phyloP scores from a whole-genome alignment of 2,329 filamentous ascomycete genomes.

The Rutstroemia sp. region DNA sequence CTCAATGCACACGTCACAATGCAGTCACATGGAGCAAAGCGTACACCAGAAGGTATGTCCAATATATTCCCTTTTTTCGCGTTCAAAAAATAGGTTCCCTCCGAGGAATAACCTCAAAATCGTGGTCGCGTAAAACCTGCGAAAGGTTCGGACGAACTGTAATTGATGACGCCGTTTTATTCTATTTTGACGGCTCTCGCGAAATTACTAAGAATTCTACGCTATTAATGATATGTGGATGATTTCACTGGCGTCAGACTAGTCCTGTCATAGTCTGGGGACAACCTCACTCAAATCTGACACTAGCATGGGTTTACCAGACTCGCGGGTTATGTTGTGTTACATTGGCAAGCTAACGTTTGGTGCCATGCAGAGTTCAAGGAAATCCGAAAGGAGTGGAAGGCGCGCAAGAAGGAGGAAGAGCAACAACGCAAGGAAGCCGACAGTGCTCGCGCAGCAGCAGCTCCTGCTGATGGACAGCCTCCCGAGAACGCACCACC shows the following conservation, averaged over 20 bases:
- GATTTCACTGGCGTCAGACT: conserved; percentile 38
- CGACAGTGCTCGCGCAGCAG: conserved; percentile 68
- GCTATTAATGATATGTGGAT: conserved; percentile 10
- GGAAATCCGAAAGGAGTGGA: conserved; percentile 98
- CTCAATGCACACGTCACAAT: conserved; percentile 97
- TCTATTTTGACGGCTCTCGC: conserved; percentile 14
- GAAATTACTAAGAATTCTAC: conserved; percentile 12
- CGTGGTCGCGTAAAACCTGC: too few relatives aligned
- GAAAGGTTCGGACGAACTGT: too few relatives aligned
- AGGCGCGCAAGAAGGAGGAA: conserved; percentile 98
- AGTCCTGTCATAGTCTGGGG: conserved; percentile 42
- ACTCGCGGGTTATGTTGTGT: conserved; percentile 25
- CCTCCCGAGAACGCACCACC: conserved; percentile 44
- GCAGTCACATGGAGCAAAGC: conserved; percentile 92
- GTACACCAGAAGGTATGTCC: conserved; percentile 88
- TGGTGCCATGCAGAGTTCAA: conserved; percentile 65
- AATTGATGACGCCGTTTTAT: neutral
- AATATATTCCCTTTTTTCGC: neutral
- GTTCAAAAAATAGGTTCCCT: neutral
- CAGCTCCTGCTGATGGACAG: conserved; percentile 48
- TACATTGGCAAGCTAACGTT: conserved; percentile 23
- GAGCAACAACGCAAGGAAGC: conserved; percentile 83
- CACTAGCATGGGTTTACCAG: conserved; percentile 38
- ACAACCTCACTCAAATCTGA: conserved; percentile 24
- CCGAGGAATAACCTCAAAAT: too few relatives aligned